A percentile compares a stretch with the other conserved stretches of the same genome.
These are phyloP conservation scores for Pseudonectria buxi DNA, from an alignment of 2,329 filamentous ascomycete species.

Conservation along the genomic window DNA sequence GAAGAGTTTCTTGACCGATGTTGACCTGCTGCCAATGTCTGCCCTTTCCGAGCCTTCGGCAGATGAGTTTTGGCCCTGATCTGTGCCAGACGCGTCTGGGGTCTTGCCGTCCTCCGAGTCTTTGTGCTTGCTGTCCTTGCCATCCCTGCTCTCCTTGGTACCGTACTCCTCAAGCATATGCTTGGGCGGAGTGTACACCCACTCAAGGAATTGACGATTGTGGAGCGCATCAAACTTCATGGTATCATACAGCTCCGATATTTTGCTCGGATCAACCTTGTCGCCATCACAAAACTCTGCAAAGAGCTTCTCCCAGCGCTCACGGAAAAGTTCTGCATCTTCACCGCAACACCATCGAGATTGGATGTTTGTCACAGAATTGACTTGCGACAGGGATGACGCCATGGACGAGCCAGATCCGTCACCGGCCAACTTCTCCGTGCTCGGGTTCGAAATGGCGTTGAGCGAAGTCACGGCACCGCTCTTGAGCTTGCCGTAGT, in stretches of 20 bases:
- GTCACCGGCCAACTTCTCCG: conserved; percentile 38
- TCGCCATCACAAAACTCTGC: conserved; percentile 93
- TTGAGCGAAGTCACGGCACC: conserved; percentile 58
- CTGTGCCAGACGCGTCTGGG: conserved; percentile 31
- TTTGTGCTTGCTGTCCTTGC: conserved; percentile 36
- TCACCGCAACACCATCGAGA: conserved; percentile 94
- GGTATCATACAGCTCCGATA: conserved; percentile 96
- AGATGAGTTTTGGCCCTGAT: conserved; percentile 22
- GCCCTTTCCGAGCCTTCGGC: conserved; percentile 33
- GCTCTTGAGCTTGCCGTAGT: conserved; percentile 73
- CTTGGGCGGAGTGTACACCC: conserved; percentile 87
- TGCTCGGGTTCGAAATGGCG: conserved; percentile 46
- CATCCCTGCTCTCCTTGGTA: conserved; percentile 32
- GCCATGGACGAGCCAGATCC: conserved; percentile 37
- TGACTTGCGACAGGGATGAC: conserved; percentile 52
- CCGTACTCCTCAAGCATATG: conserved; percentile 65
- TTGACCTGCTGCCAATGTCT: conserved; percentile 31
- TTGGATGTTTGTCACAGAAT: conserved; percentile 66
- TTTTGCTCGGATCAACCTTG: conserved; percentile 97
- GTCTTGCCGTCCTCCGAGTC: conserved; percentile 34
- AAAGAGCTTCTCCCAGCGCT: conserved; percentile 98
- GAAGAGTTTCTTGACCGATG: conserved; percentile 44
- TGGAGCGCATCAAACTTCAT: conserved; percentile 99
- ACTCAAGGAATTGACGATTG: conserved; percentile 92
- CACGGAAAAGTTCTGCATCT: conserved; percentile 88